Percentiles rank a stretch among this genome's conserved stretches.
These are phyloP conservation scores for Sporothrix pseudoabietina DNA, from an alignment of 2,329 filamentous ascomycete genomes.

Conservation along the genomic window DNA sequence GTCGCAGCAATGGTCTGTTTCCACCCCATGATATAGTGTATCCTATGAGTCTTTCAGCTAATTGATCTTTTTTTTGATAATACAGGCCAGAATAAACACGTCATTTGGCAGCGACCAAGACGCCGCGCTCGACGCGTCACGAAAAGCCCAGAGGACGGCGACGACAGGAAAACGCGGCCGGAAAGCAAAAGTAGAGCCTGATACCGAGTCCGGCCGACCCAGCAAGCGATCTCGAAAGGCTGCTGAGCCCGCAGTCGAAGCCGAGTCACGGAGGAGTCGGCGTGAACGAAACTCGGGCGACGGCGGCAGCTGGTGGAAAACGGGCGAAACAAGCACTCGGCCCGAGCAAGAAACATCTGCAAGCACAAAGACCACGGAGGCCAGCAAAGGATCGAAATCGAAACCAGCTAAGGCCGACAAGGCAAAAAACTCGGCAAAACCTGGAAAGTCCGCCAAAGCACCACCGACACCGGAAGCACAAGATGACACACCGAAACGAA, in stretches of 20 bases:
- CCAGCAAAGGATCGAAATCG: background rate
- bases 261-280: conserved; percentile 30
- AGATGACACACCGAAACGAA: background rate
- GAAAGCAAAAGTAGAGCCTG: background rate
- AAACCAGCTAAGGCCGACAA: background rate
- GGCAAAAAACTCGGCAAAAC: background rate
- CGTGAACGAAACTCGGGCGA: conserved; percentile 34
- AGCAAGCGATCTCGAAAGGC: conserved; percentile 25
- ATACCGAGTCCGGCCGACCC: background rate
- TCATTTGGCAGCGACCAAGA: conserved; percentile 17
- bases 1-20: conserved; percentile 21
- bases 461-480: background rate
- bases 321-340: background rate
- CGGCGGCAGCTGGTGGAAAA: conserved; percentile 25
- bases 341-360: background rate
- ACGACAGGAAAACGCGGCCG: conserved; percentile 7
- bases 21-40: background rate
- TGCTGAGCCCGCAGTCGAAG: background rate
- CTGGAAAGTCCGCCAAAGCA: background rate
- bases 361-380: background rate
- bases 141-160: background rate
- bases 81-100: conserved; percentile 29
- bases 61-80: background rate
- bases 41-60: background rate
- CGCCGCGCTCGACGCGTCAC: conserved; percentile 18